These are phyloP conservation scores for Colletotrichum cordylinicola DNA, from an alignment of 2,329 filamentous ascomycete species.

Conservation along the genomic window DNA sequence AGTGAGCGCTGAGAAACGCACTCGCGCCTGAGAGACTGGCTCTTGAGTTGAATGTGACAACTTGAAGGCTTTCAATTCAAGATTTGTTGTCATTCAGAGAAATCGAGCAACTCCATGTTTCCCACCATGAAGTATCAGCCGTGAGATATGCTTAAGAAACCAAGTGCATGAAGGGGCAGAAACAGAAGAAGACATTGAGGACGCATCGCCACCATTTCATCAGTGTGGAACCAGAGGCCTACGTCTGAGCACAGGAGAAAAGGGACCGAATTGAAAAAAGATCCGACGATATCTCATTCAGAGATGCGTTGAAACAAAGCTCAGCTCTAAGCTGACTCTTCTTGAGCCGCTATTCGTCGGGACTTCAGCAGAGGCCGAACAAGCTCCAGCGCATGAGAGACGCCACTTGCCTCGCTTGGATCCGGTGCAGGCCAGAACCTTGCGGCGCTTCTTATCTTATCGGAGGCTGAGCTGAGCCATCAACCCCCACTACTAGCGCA, in stretches of 20 bases:
- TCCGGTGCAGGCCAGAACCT: conserved; percentile 1
- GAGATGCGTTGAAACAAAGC: conserved; percentile 12
- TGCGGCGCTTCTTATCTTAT: neutral
- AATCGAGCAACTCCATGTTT: neutral
- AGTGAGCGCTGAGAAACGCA: neutral
- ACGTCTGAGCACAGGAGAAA: neutral
- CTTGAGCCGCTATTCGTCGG: neutral
- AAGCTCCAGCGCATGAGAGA: conserved; percentile 7
- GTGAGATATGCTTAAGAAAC: neutral
- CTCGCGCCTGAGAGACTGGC: neutral
- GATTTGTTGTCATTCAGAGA: neutral
- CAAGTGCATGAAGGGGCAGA: neutral
- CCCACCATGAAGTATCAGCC: neutral
- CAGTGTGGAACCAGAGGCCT: neutral
- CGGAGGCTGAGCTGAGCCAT: conserved; percentile 1
- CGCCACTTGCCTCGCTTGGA: neutral
- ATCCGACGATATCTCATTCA: conserved; percentile 1
- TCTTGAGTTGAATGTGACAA: neutral
- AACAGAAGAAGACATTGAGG: neutral
- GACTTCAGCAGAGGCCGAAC: conserved; percentile 8
- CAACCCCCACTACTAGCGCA: neutral
- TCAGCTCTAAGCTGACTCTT: conserved; percentile 4
- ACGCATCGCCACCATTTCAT: neutral
- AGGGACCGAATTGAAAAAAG: neutral
- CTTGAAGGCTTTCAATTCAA: neutral